Conservation (phyloP, 1,139 yeast species). For the Saccharomyces hybrid region DNA sequence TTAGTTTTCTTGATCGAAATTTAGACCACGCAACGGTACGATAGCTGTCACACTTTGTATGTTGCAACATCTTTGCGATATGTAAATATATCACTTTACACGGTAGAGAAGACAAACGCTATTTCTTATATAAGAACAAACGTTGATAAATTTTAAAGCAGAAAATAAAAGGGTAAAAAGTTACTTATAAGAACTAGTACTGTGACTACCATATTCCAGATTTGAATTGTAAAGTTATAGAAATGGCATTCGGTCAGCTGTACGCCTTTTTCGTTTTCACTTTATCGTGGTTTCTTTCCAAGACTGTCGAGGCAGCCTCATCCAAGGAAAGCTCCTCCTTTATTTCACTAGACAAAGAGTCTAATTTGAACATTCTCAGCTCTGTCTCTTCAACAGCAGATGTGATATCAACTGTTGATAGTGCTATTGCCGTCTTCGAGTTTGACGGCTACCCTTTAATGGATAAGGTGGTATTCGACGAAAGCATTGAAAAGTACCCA, state of each 20-base stretch:
- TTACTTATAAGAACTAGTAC: neutral
- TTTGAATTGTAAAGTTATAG: neutral
- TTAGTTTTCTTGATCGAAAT: no score
- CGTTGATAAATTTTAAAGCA: neutral
- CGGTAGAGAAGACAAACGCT: slow-evolving; percentile 3
- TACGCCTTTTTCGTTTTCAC: neutral
- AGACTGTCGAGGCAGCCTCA: neutral
- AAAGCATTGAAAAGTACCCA: slow-evolving; percentile 6
- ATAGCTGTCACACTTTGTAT: neutral
- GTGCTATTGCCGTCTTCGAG: slow-evolving; percentile 16
- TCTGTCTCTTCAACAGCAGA: neutral
- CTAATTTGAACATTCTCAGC: neutral
- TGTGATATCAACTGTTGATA: slow-evolving; percentile 4
- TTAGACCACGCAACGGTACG: neutral
- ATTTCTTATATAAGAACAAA: neutral
- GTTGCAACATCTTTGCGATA: neutral
- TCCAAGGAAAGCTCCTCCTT: neutral
- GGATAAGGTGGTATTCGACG: slow-evolving; percentile 8
- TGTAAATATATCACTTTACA: neutral
- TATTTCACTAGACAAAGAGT: neutral
- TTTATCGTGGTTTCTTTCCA: neutral
- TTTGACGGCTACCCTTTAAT: slow-evolving; percentile 17
- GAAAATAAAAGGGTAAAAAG: neutral
- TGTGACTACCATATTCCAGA: neutral
- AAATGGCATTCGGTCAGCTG: neutral